Evolutionary conservation across 257 asterid species (phyloP).

Genomic region (Capsicum rhomboideum): DNA sequence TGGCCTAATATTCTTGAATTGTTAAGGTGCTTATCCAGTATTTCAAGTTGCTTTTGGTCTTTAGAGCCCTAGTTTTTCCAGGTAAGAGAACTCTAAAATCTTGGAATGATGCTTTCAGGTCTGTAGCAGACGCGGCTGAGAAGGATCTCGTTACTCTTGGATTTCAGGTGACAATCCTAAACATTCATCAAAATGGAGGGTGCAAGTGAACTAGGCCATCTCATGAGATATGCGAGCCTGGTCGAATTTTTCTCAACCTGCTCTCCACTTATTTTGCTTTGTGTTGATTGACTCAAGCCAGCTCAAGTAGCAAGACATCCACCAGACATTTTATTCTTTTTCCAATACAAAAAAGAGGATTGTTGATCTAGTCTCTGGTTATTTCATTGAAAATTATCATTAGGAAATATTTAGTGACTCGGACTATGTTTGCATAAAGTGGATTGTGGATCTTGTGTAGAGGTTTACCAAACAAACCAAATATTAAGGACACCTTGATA

Average conservation of each 20-base stretch:
- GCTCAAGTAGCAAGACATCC: neutral
- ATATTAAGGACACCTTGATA: neutral
- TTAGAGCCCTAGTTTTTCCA: neutral
- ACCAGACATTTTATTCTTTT: neutral
- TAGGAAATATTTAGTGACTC: neutral
- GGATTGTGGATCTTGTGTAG: neutral
- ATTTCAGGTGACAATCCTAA: conserved; percentile 69
- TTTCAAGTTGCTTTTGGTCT: neutral
- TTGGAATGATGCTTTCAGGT: conserved; percentile 38
- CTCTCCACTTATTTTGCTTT: neutral
- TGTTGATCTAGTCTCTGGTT: neutral
- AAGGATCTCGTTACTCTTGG: conserved; percentile 90
- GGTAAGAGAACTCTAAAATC: neutral
- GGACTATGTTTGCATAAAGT: neutral
- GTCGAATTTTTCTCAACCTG: neutral
- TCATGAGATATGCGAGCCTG: neutral
- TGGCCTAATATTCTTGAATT: conserved; percentile 84
- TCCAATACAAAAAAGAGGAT: neutral
- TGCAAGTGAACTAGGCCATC: neutral
- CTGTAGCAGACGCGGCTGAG: conserved; percentile 79
- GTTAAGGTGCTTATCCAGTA: conserved; percentile 49
- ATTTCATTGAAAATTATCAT: neutral
- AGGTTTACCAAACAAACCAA: neutral
- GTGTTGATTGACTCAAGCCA: neutral
- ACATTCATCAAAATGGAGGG: neutral